Percentiles rank a stretch among this genome's conserved stretches.
These are phyloP conservation scores for Acephala macrosclerotiorum DNA, from an alignment of 2,329 filamentous ascomycete genomes.

Conservation along the genomic window DNA sequence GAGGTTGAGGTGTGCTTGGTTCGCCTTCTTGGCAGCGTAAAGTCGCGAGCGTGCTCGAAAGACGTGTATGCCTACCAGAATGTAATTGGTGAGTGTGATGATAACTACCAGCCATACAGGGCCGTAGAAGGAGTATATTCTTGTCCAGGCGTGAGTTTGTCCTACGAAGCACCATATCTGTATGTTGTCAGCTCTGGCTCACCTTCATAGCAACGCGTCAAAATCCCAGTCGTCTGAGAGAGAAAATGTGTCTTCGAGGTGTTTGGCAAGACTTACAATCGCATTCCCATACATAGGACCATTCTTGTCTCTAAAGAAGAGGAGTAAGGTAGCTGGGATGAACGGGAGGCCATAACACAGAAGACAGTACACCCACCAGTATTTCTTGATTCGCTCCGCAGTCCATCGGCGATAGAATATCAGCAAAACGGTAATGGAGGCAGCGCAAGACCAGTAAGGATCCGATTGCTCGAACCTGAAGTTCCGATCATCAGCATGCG, in stretches of 20 bases:
- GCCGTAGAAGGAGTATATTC: conserved; percentile 77
- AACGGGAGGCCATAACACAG: conserved; percentile 64
- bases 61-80: conserved; percentile 69
- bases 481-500: conserved; percentile 67
- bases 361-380: conserved; percentile 62
- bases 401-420: conserved; percentile 64
- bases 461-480: conserved; percentile 57
- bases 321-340: conserved; percentile 58
- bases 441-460: conserved; percentile 63
- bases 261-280: conserved; percentile 33
- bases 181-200: conserved; percentile 68
- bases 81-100: conserved; percentile 69
- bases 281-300: conserved; percentile 48
- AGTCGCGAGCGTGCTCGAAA: conserved; percentile 71
- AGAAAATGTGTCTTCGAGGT: background rate
- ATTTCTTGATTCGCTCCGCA: conserved; percentile 53
- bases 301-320: conserved; percentile 53
- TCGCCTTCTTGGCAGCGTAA: conserved; percentile 47
- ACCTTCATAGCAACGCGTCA: background rate
- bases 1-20: too few species aligned
- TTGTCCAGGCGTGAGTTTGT: conserved; percentile 70
- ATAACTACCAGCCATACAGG: conserved; percentile 72
- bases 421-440: conserved; percentile 68
- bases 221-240: background rate
- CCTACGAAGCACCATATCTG: conserved; percentile 83